Evolutionary conservation across 768 basidiomycete species (phyloP), one percentile per base, ranked within the genome.

Genomic region (Mycena venus): DNA sequence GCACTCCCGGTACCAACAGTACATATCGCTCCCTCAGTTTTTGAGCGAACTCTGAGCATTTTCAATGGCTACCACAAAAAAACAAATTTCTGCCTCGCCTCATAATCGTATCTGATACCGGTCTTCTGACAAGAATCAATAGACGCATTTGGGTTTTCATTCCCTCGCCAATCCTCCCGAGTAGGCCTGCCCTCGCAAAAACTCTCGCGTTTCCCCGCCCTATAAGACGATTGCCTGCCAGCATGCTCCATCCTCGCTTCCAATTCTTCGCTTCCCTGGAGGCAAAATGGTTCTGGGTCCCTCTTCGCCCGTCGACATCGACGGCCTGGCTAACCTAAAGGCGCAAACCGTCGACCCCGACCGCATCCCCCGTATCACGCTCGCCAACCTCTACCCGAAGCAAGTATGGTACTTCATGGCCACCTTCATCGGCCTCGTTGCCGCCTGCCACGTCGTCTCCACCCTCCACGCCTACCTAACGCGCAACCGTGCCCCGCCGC

Each of bases 351-450:
- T 47, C 58, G 75, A 76, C 69, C 75, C 75, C 23, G 72, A 76
- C 68, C 75, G 75, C 34, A 51, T 65, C 31, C 63, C 64, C 10
- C 75, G 75, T 51, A 71, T 70, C 58, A 8, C 15, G 9, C 68
- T 70, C 27, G 61, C 72, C 49, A 67, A 65, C 27, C 17, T 69
- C 53, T 85, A 85, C 61, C 81, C 85, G 0, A 75, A 81, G 40
- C 77, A 85, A 63, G 73, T 83, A 19, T 85, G 84, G 85, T 84
- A 80, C 73, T 79, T 82, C 66, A 34, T 85, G 29, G 82, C 79
- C 4, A 65, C 73, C 56, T 82, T 85, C 76, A 80, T 86, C 63
- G 78, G 68, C 49, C 71, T 84, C 59, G 76, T 84, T 56, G 62
- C 78, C 31, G 25, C 82, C 40, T 73, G 70, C 65, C 82, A 83